Percentiles rank a stretch among this genome's conserved stretches.
These are phyloP conservation scores for Hsuehochloa calcarea DNA, from an alignment of 176 grass and related monocot species.

Conservation along the genomic window DNA sequence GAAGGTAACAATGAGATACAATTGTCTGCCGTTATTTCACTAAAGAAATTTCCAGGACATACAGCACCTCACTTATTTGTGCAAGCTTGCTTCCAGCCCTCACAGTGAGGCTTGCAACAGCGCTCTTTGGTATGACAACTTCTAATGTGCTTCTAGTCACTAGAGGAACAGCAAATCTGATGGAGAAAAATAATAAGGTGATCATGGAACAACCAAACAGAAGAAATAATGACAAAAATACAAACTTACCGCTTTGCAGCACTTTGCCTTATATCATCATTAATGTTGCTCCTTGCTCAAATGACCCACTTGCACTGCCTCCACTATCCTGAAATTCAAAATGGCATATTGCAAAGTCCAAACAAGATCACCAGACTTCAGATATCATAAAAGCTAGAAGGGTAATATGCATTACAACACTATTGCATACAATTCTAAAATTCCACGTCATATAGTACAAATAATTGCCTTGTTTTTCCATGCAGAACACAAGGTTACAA, in stretches of 20 bases:
- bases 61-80: constrained; percentile 84
- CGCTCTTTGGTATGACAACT: constrained; percentile 80
- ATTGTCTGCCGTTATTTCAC: not conserved
- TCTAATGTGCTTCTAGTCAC: constrained; percentile 91
- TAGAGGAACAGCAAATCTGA: constrained; percentile 72
- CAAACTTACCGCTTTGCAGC: constrained; percentile 58
- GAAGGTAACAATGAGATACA: not conserved
- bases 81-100: constrained; percentile 95
- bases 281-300: constrained; percentile 83
- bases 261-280: constrained; percentile 82
- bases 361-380: not conserved
- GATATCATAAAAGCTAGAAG: constrained; percentile 5
- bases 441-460: not conserved
- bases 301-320: constrained; percentile 75
- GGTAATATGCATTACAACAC: constrained; percentile 1
- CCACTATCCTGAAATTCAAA: constrained; percentile 67
- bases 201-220: constrained; percentile 25
- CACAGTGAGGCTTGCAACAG: constrained; percentile 78
- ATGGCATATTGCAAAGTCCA: not conserved
- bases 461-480: not conserved
- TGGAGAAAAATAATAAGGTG: constrained; percentile 32
- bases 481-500: constrained; percentile 11
- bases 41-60: constrained; percentile 6
- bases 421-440: not conserved
- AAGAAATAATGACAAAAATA: constrained; percentile 1